A percentile compares a stretch with the other conserved stretches of the same genome.
Evolutionary conservation across 371 early-diverging fungal genomes (phyloP).

Genomic region (Circinella minor): DNA sequence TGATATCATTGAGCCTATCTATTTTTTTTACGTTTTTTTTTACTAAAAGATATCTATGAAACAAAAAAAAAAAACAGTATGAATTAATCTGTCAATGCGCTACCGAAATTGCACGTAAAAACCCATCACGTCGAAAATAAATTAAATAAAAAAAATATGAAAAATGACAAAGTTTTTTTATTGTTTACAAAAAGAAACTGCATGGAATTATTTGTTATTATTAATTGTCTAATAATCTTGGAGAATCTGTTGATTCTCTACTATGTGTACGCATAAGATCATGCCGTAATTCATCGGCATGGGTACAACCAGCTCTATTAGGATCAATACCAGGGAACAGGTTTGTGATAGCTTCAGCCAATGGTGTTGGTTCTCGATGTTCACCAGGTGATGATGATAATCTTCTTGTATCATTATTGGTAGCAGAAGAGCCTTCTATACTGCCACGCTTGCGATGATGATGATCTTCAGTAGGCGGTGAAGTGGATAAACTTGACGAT

Average conservation of each 20-base stretch:
- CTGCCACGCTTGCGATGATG: background rate
- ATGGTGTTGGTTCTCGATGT: conserved; percentile 18
- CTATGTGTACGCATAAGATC: conserved; percentile 13
- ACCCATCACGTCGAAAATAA: background rate
- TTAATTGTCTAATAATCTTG: background rate
- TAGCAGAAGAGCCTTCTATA: background rate
- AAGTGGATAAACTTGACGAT: conserved; percentile 5
- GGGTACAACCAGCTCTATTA: conserved; percentile 4
- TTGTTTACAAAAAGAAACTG: too few species aligned
- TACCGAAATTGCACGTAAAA: conserved; percentile 3
- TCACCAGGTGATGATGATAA: conserved; percentile 1
- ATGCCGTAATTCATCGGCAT: conserved; percentile 19
- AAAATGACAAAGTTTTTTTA: too few species aligned
- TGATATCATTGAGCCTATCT: background rate
- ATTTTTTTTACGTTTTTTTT: background rate
- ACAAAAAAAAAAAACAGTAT: background rate
- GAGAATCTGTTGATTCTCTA: conserved; percentile 3
- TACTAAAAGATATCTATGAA: background rate
- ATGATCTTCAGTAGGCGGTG: background rate
- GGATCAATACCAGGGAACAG: conserved; percentile 39
- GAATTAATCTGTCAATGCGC: conserved; percentile 2
- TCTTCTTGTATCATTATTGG: background rate
- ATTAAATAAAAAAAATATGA: background rate
- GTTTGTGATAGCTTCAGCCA: conserved; percentile 39
- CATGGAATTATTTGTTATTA: background rate